Conservation (phyloP, 108 stramenopile genomes). For the Nitzschia sp. region DNA sequence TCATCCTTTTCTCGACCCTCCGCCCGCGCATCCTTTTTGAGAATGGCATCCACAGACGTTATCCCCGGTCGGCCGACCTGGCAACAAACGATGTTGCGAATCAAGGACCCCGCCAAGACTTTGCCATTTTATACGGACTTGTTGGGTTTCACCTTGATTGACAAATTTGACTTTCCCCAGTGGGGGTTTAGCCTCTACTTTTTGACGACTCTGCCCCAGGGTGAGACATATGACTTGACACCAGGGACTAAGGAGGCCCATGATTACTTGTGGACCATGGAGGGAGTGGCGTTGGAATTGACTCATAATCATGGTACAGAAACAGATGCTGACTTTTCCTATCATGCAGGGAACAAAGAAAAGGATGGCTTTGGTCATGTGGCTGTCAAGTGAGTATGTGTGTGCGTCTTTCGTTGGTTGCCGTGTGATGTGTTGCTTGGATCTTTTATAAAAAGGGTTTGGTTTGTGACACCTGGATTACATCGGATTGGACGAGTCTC, state of each 20-base stretch:
- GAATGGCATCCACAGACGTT: conserved; percentile 10
- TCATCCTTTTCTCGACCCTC: not conserved
- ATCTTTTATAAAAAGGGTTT: not conserved
- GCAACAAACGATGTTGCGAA: conserved; percentile 90
- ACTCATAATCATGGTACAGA: conserved; percentile 94
- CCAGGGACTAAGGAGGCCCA: conserved; percentile 82
- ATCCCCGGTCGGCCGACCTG: conserved; percentile 86
- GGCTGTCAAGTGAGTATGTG: conserved; percentile 33
- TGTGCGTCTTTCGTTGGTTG: not conserved
- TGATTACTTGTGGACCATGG: conserved; percentile 85
- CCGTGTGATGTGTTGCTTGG: too few relatives aligned
- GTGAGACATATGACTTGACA: conserved; percentile 52
- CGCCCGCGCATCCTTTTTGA: not conserved
- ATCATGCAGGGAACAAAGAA: conserved; percentile 90
- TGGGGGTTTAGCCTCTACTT: conserved; percentile 79
- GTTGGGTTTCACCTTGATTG: conserved; percentile 80
- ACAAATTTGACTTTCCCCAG: conserved; percentile 81
- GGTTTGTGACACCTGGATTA: too few relatives aligned
- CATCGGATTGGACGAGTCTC: not conserved
- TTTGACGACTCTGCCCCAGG: conserved; percentile 65
- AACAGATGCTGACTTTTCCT: conserved; percentile 47
- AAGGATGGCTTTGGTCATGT: conserved; percentile 68
- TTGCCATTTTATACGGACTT: conserved; percentile 70
- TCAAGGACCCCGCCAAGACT: conserved; percentile 71
- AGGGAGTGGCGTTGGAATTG: conserved; percentile 84